These are phyloP conservation scores for Viola pubescens DNA, from an alignment of 441 rosid species.

Conservation along the genomic window DNA sequence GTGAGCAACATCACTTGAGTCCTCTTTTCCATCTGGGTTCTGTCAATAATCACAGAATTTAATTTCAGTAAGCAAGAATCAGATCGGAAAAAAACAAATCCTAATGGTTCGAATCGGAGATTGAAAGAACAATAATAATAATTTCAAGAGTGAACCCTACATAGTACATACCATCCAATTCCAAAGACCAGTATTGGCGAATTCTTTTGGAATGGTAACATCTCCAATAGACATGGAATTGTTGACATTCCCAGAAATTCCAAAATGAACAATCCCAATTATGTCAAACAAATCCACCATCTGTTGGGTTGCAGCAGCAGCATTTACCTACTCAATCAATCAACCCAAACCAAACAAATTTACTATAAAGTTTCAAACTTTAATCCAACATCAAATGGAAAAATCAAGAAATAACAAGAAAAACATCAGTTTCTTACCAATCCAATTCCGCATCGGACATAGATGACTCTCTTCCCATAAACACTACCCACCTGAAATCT, in stretches of 20 bases:
- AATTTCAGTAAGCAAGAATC: no score
- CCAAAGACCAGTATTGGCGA: conserved; percentile 43
- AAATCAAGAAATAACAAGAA: background rate
- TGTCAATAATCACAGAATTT: conserved; percentile 8
- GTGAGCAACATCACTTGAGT: conserved; percentile 18
- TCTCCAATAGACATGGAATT: conserved; percentile 51
- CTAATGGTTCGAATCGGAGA: background rate
- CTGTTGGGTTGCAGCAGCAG: conserved; percentile 49
- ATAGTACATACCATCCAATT: conserved; percentile 45
- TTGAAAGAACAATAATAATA: background rate
- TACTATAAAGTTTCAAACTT: no score
- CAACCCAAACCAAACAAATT: background rate
- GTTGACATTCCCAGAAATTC: conserved; percentile 43
- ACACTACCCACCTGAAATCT: conserved; percentile 31
- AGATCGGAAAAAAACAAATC: no score
- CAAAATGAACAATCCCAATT: conserved; percentile 43
- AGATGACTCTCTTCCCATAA: conserved; percentile 30
- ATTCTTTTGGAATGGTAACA: conserved; percentile 42
- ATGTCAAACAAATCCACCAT: conserved; percentile 38
- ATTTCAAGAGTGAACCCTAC: background rate
- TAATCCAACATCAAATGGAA: background rate
- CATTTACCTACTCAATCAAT: conserved; percentile 29
- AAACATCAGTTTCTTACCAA: conserved; percentile 15
- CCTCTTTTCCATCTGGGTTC: conserved; percentile 27
- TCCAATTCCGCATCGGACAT: conserved; percentile 41